These are phyloP conservation scores for Paecilomyces niveus DNA, from an alignment of 2,329 filamentous ascomycete genomes.

Conservation along the genomic window DNA sequence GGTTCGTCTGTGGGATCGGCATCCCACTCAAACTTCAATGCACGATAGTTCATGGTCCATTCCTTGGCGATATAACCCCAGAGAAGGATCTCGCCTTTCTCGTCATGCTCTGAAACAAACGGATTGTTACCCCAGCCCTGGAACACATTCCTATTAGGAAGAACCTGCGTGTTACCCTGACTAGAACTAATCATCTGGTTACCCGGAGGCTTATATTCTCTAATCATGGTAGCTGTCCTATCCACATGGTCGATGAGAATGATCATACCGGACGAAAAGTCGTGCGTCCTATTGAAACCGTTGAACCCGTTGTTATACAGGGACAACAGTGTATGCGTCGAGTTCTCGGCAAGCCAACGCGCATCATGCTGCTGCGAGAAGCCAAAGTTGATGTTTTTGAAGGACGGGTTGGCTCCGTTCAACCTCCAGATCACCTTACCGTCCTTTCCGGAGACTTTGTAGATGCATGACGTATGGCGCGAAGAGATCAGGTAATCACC, in stretches of 20 bases:
- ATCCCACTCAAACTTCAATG: slow-evolving; percentile 36
- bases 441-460: slow-evolving; percentile 34
- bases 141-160: slow-evolving; percentile 31
- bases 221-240: slow-evolving; percentile 27
- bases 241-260: slow-evolving; percentile 30
- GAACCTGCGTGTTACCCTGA: slow-evolving; percentile 33
- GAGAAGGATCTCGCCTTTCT: slow-evolving; percentile 29
- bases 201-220: slow-evolving; percentile 21
- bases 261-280: slow-evolving; percentile 32
- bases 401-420: slow-evolving; percentile 29
- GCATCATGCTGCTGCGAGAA: slow-evolving; percentile 40
- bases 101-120: slow-evolving; percentile 32
- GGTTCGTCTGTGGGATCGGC: slow-evolving; percentile 34
- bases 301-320: slow-evolving; percentile 38
- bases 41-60: slow-evolving; percentile 35
- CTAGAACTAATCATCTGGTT: slow-evolving; percentile 25
- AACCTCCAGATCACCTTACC: slow-evolving; percentile 33
- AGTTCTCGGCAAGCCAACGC: slow-evolving; percentile 31
- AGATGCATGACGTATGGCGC: slow-evolving; percentile 33
- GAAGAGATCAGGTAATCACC: slow-evolving; percentile 38
- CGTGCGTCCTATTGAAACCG: slow-evolving; percentile 32
- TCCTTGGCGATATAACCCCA: slow-evolving; percentile 28
- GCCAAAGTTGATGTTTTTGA: slow-evolving; percentile 31
- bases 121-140: slow-evolving; percentile 38
- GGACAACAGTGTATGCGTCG: slow-evolving; percentile 31